A percentile compares a stretch with the other conserved stretches of the same genome.
These are phyloP conservation scores for Phalaenopsis hybrid DNA, from an alignment of 116 monocot genomes.

Conservation along the genomic window DNA sequence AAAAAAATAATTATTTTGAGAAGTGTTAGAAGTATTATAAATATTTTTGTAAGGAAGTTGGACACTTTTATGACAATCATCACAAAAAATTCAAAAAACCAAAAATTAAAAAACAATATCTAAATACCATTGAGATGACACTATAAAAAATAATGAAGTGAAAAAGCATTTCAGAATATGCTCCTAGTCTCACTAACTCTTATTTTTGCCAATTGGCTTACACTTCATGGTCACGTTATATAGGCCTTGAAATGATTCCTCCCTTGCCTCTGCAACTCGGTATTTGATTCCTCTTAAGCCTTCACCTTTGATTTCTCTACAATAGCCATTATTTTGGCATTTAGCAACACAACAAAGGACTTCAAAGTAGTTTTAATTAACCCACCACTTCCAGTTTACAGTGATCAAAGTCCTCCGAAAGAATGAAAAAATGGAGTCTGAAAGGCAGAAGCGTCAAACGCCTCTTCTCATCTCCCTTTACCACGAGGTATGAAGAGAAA, in stretches of 20 bases:
- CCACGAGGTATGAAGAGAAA: constrained; percentile 7
- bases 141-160: too few relatives aligned
- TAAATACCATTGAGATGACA: too few relatives aligned
- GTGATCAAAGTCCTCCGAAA: background rate
- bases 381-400: background rate
- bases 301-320: background rate
- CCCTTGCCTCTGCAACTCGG: background rate
- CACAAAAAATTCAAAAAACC: too few relatives aligned
- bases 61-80: too few relatives aligned
- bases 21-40: too few relatives aligned
- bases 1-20: too few relatives aligned
- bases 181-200: background rate
- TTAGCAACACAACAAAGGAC: background rate
- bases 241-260: constrained; percentile 3
- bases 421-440: constrained; percentile 10
- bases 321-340: background rate
- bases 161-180: too few relatives aligned
- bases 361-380: background rate
- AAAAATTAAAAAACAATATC: too few relatives aligned
- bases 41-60: too few relatives aligned
- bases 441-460: constrained; percentile 36
- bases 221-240: too few relatives aligned
- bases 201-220: background rate
- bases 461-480: constrained; percentile 30
- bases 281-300: constrained; percentile 6